Percentiles rank a stretch among this genome's conserved stretches.
phyloP scores from a whole-genome alignment of 805 yeast genomes.

The Barnettozyma vustinii region DNA sequence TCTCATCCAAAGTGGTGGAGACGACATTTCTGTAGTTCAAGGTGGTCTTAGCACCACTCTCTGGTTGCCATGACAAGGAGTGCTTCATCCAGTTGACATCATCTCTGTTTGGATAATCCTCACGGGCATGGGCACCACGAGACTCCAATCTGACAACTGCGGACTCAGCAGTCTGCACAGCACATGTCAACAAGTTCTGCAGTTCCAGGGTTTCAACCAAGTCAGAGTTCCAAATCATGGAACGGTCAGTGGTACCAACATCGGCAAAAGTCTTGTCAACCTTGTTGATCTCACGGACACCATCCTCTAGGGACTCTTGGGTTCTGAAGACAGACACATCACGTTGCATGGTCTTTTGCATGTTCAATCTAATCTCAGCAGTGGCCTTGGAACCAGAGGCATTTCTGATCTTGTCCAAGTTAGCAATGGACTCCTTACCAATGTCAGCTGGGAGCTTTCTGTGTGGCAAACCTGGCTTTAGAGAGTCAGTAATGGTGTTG shows the following conservation, averaged over 20 bases:
- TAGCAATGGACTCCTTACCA: constrained; percentile 85
- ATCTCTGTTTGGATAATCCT: constrained; percentile 93
- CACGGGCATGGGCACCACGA: constrained; percentile 99
- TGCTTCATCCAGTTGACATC: constrained; percentile 98
- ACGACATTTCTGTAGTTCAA: constrained; percentile 86
- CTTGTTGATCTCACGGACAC: constrained; percentile 71
- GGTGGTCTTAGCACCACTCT: constrained; percentile 61
- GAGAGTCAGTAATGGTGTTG: constrained; percentile 78
- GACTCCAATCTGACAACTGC: constrained; percentile 96
- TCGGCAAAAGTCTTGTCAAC: constrained; percentile 72
- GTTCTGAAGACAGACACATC: constrained; percentile 97
- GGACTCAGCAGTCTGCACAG: constrained; percentile 88
- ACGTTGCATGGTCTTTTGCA: constrained; percentile 95
- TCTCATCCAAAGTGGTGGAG: constrained; percentile 78
- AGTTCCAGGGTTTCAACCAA: constrained; percentile 93
- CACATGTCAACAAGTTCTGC: constrained; percentile 95
- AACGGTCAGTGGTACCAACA: constrained; percentile 87
- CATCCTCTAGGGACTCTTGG: constrained; percentile 85
- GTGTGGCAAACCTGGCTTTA: constrained; percentile 86
- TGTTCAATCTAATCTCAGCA: constrained; percentile 80
- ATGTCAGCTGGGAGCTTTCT: constrained; percentile 77
- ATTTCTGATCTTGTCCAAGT: constrained; percentile 82
- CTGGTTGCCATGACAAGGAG: constrained; percentile 84
- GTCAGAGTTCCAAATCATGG: constrained; percentile 99
- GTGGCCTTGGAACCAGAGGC: constrained; percentile 81